phyloP scores from a whole-genome alignment of 2,329 filamentous ascomycete species.

The Aspergillus sergii region DNA sequence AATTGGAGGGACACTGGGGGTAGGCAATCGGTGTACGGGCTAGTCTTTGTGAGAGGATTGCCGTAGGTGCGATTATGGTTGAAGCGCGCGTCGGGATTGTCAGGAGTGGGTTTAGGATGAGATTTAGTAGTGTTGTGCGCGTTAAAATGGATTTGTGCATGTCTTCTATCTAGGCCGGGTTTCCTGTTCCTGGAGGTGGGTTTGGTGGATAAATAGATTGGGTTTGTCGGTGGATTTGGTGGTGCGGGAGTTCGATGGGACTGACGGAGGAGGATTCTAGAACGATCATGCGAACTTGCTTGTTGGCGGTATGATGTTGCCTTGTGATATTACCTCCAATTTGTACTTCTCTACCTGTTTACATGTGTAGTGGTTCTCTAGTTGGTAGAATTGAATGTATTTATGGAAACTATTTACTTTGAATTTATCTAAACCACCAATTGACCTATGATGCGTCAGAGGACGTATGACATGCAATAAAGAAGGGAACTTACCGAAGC shows the following conservation, averaged over 20 bases:
- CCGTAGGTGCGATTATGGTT: slow-evolving; percentile 13
- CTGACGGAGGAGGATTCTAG: slow-evolving; percentile 23
- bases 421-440: slow-evolving; percentile 72
- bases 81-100: slow-evolving; percentile 25
- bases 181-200: background rate
- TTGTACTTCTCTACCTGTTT: background rate
- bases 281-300: slow-evolving; percentile 8
- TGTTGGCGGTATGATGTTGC: background rate
- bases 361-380: background rate
- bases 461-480: slow-evolving; percentile 3
- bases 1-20: slow-evolving; percentile 28
- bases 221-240: background rate
- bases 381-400: background rate
- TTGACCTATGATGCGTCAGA: slow-evolving; percentile 56
- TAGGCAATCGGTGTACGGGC: slow-evolving; percentile 28
- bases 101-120: slow-evolving; percentile 21
- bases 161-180: slow-evolving; percentile 1
- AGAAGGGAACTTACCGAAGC: slow-evolving; percentile 53
- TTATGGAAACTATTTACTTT: background rate
- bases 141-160: slow-evolving; percentile 33
- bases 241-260: background rate
- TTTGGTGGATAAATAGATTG: background rate
- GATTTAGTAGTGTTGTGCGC: slow-evolving; percentile 31
- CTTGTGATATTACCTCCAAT: background rate
- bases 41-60: slow-evolving; percentile 11